phyloP scores from a whole-genome alignment of 768 basidiomycete genomes.

The Podaxis mareebaensis region DNA sequence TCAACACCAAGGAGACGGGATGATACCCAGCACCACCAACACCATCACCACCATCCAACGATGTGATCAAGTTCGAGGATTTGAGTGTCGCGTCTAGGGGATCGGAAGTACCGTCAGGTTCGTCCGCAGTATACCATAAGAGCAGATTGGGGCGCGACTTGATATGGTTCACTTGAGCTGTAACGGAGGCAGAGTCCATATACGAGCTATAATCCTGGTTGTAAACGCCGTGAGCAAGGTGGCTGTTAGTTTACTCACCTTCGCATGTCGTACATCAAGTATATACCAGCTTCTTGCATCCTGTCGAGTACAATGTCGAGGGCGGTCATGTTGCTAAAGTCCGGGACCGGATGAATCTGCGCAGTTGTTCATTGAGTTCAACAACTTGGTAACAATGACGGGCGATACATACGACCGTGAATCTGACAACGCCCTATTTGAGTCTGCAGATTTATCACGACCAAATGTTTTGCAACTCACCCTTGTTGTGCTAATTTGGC shows the following conservation, averaged over 20 bases:
- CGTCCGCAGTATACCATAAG: constrained; percentile 74
- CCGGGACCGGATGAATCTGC: constrained; percentile 71
- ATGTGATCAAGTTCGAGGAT: constrained; percentile 57
- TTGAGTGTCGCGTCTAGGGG: constrained; percentile 59
- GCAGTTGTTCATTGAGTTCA: not conserved
- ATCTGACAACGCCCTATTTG: constrained; percentile 22
- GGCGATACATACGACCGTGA: constrained; percentile 40
- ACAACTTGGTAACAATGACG: not conserved
- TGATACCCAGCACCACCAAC: constrained; percentile 58
- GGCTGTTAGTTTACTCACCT: constrained; percentile 30
- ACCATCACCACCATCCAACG: constrained; percentile 53
- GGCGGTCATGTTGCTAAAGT: constrained; percentile 59
- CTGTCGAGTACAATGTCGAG: constrained; percentile 61
- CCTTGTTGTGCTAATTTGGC: constrained; percentile 54
- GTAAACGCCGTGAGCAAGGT: not conserved
- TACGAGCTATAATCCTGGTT: constrained; percentile 47
- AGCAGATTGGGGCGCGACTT: constrained; percentile 69
- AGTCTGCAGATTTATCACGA: not conserved
- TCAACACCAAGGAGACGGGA: constrained; percentile 64
- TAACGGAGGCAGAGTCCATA: constrained; percentile 62
- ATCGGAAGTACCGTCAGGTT: constrained; percentile 71
- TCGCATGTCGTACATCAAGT: constrained; percentile 86
- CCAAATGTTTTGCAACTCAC: constrained; percentile 34
- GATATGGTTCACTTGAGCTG: constrained; percentile 66
- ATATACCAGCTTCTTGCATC: constrained; percentile 70